Base-by-base conservation (phyloP, 257 asterid genomes). In the Schizonepeta tenuifolia region DNA sequence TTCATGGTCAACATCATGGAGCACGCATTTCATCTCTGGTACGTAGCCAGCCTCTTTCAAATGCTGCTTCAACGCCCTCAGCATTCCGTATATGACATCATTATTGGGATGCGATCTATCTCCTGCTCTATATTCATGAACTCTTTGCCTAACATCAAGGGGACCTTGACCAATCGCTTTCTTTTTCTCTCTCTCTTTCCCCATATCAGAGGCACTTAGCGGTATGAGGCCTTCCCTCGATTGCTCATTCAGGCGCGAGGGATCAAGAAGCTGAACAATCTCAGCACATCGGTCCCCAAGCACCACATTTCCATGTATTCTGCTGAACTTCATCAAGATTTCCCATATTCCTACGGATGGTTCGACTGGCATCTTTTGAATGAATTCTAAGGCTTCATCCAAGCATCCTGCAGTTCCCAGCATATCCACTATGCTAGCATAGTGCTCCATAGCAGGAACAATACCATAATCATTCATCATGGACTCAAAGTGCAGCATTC, bases 1-100 rank as follows among this genome's bases (percentile, higher is more conserved):
- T 77, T 93, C 98, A 24, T 69, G 90, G 71, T 90, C 97, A 6
- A 93, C 85, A 71, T 93, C 98, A 78, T 93, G 98, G 53, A 93
- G 93, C 87, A 93, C 97, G 46, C 82, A 87, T 70, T 80, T 93
- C 12, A 80, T 65, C 61, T 93, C 96, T 2, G 97, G 87, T 3
- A 89, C 55, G 70, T 93, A 93, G 71, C 98, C 97, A 3, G 62
- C 81, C 71, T 90, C 98, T 70, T 87, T 89, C 95, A 93, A 81
- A 41, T 90, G 96, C 79, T 89, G 82, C 85, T 73, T 87, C 82
- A 93, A 70, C 57, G 92, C 89, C 69, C 84, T 41, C 62, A 90
- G 95, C 73, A 90, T 51, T 35, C 77, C 69, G 38, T 90, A 90
- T 56, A 86, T 72, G 71, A 78, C 84, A 10, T 86, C 95, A 43